Percentiles rank a stretch among this genome's conserved stretches.
These are phyloP conservation scores for Cyberlindnera meyerae DNA, from an alignment of 805 yeast genomes.

Conservation along the genomic window DNA sequence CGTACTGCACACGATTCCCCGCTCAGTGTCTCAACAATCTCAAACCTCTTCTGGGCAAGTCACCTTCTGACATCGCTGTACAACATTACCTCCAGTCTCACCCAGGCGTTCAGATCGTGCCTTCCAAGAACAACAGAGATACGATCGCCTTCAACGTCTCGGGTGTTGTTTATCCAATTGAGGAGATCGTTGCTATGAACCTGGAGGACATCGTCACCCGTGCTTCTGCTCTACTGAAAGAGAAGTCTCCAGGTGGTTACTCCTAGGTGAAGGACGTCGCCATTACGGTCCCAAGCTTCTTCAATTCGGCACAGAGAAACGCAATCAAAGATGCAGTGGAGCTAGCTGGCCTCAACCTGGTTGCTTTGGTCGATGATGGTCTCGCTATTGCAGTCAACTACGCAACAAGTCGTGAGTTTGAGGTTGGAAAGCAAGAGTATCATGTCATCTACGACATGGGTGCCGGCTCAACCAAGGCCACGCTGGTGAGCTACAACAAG, in stretches of 20 bases:
- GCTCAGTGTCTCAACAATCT: conserved; percentile 57
- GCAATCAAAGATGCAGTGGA: conserved; percentile 70
- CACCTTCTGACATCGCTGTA: conserved; percentile 43
- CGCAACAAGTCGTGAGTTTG: conserved; percentile 52
- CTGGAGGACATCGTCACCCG: conserved; percentile 59
- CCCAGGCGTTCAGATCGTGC: conserved; percentile 52
- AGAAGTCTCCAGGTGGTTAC: conserved; percentile 45
- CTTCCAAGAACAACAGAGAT: conserved; percentile 40
- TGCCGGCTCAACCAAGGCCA: conserved; percentile 84
- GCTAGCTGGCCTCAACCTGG: conserved; percentile 60
- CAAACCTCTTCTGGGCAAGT: conserved; percentile 68
- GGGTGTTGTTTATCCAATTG: conserved; percentile 50
- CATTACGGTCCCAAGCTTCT: conserved; percentile 73
- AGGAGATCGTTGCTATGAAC: conserved; percentile 83
- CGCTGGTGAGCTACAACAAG: conserved; percentile 63
- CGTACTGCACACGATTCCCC: conserved; percentile 72
- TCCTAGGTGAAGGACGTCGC: conserved; percentile 59
- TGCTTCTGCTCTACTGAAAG: conserved; percentile 57
- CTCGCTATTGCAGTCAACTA: conserved; percentile 85
- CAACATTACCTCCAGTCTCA: conserved; percentile 46
- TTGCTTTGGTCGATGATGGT: conserved; percentile 82
- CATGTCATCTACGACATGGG: conserved; percentile 87
- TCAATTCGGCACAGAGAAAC: conserved; percentile 56
- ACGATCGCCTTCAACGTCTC: conserved; percentile 55
- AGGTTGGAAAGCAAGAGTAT: conserved; percentile 40